A percentile compares a stretch with the other conserved stretches of the same genome.
phyloP scores from a whole-genome alignment of 1,284 basidiomycete genomes.

The Rhodotorula sp. region DNA sequence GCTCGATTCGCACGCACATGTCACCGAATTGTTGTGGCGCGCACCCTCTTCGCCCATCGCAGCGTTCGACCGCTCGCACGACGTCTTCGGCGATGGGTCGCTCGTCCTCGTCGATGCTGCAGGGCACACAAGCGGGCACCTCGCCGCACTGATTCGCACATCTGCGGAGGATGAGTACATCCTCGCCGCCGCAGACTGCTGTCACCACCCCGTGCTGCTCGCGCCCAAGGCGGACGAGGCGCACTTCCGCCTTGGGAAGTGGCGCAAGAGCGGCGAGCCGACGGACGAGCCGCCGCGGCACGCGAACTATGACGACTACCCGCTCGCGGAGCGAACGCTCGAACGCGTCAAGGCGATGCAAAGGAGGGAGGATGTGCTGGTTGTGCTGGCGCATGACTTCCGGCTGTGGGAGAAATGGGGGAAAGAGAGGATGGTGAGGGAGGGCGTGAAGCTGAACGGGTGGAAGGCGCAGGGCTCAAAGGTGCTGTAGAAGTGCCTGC shows the following conservation, averaged over 20 bases:
- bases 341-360: slow-evolving; percentile 23
- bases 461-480: slow-evolving; percentile 31
- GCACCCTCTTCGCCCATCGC: slow-evolving; percentile 51
- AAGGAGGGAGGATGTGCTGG: slow-evolving; percentile 16
- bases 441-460: slow-evolving; percentile 12
- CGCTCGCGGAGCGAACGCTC: slow-evolving; percentile 12
- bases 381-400: slow-evolving; percentile 29
- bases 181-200: slow-evolving; percentile 33
- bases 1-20: background rate
- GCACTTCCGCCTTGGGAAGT: slow-evolving; percentile 11
- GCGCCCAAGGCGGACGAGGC: background rate
- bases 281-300: slow-evolving; percentile 6
- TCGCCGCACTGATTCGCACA: slow-evolving; percentile 62
- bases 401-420: slow-evolving; percentile 19
- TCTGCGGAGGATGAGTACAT: slow-evolving; percentile 19
- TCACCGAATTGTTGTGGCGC: slow-evolving; percentile 11
- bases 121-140: slow-evolving; percentile 61
- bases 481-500: background rate
- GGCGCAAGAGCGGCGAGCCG: slow-evolving; percentile 14
- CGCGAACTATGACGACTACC: slow-evolving; percentile 27
- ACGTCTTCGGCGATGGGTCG: slow-evolving; percentile 63
- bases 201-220: slow-evolving; percentile 20
- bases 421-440: background rate
- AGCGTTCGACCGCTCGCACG: slow-evolving; percentile 59
- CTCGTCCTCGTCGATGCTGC: slow-evolving; percentile 62